Evolutionary conservation across 164 flowering plant species (phyloP), one percentile per base, ranked within the genome.

Genomic region (Aristolochia fimbriata): DNA sequence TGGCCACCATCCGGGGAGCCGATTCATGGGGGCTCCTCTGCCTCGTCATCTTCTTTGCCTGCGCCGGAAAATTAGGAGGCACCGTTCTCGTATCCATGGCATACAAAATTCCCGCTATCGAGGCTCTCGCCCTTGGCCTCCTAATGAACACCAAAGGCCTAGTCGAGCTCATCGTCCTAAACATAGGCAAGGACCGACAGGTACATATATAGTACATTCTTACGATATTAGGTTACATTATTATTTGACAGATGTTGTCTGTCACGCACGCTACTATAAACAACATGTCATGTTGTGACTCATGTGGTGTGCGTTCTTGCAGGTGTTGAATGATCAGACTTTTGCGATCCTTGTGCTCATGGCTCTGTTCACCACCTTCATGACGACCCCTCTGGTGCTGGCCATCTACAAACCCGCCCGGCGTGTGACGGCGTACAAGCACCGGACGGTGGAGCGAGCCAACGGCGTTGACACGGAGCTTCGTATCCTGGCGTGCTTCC

Each of bases 331-430:
- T 30, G 86, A 79, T 27, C 78, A 77, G 68, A 60, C 78, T 0
- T 81, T 81, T 47, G 81, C 83, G 2, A 69, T 81, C 53, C 17
- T 79, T 46, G 83, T 81, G 6, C 61, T 81, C 20, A 81, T 81
- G 86, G 86, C 83, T 0, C 55, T 81, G 12, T 68, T 81, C 68
- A 81, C 86, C 27, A 81, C 86, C 61, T 81, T 81, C 77, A 74
- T 81, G 41, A 81, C 86, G 3, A 81, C 86, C n/a, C 86, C 86
- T 0, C 21, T 72, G 0, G 81, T 81, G 24, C 65, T 64, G 67
- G 70, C 74, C 6, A 56, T 81, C 12, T 73, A 73, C 47, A 76
- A 81, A 48, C 77, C 85, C 0, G 82, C 79, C 0, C 63, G 76
- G 37, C 62, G 37, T 61, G 51, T 27, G 9, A 47, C 62, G 10